These are phyloP conservation scores for Umbelopsis isabellina DNA, from an alignment of 192 early-diverging fungal species.

Conservation along the genomic window DNA sequence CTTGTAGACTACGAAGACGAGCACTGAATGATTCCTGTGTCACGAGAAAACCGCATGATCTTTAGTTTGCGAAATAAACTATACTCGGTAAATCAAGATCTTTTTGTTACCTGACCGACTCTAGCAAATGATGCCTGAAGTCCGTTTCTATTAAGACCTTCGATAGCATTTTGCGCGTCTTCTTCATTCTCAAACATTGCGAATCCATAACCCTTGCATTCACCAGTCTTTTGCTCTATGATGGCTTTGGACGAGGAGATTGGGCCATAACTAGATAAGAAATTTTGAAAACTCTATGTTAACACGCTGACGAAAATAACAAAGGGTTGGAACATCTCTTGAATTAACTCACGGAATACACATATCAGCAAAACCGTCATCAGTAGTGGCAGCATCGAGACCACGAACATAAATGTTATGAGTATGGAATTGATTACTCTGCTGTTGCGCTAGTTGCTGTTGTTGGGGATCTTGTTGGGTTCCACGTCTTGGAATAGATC, in stretches of 20 bases:
- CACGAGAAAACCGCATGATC: not conserved
- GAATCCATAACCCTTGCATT: conserved; percentile 91
- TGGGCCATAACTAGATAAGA: conserved; percentile 58
- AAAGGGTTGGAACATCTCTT: not conserved
- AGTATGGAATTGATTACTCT: conserved; percentile 39
- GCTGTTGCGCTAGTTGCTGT: conserved; percentile 22
- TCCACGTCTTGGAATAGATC: conserved; percentile 23
- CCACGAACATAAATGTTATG: conserved; percentile 86
- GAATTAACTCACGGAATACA: conserved; percentile 58
- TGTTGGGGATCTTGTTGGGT: conserved; percentile 22
- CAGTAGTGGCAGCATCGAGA: conserved; percentile 66
- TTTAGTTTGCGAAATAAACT: not conserved
- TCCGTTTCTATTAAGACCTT: conserved; percentile 65
- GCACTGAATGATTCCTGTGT: conserved; percentile 70
- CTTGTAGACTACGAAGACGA: conserved; percentile 72
- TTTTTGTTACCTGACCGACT: conserved; percentile 53
- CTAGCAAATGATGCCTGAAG: conserved; percentile 78
- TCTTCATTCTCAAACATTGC: conserved; percentile 78
- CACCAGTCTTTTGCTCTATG: conserved; percentile 74
- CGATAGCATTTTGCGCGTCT: conserved; percentile 70
- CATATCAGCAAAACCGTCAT: conserved; percentile 66
- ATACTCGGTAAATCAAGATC: not conserved
- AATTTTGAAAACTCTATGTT: not conserved
- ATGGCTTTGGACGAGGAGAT: conserved; percentile 86
- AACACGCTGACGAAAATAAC: conserved; percentile 9